These are phyloP conservation scores for Ceratocystis alfenasii DNA, from an alignment of 2,329 filamentous ascomycete genomes.

Conservation along the genomic window DNA sequence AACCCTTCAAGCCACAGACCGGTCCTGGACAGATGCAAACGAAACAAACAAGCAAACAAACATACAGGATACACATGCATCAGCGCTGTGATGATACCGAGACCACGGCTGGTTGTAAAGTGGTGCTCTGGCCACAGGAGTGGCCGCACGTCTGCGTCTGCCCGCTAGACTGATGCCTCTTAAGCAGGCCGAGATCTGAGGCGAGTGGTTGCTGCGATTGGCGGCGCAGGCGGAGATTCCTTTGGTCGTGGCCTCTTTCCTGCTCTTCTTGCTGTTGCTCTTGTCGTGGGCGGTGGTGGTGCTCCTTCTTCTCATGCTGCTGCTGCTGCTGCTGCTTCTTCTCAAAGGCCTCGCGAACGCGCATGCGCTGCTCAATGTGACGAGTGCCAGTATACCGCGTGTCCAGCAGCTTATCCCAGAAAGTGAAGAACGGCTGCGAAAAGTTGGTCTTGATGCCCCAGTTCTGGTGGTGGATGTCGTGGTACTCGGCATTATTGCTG, in stretches of 20 bases:
- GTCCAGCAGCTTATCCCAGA: slow-evolving; percentile 75
- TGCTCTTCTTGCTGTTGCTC: not conserved
- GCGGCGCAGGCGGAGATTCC: not conserved
- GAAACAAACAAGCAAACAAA: slow-evolving; percentile 12
- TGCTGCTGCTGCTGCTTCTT: slow-evolving; percentile 6
- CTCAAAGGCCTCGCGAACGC: slow-evolving; percentile 13
- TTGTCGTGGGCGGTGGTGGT: not conserved
- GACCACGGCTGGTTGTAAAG: not conserved
- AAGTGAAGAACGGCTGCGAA: slow-evolving; percentile 84
- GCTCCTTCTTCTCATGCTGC: slow-evolving; percentile 7
- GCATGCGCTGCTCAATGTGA: slow-evolving; percentile 25
- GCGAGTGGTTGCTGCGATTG: not conserved
- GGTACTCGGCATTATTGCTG: slow-evolving; percentile 90
- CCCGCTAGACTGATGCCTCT: not conserved
- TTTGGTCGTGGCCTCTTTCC: slow-evolving; percentile 10
- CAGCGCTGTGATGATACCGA: slow-evolving; percentile 1
- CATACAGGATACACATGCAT: not conserved
- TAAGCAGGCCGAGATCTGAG: not conserved
- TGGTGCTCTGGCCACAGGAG: not conserved
- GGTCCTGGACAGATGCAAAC: slow-evolving; percentile 12
- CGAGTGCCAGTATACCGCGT: slow-evolving; percentile 69
- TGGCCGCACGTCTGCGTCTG: not conserved
- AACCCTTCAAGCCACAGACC: not conserved
- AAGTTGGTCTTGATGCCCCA: slow-evolving; percentile 98
- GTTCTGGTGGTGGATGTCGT: slow-evolving; percentile 96